Evolutionary conservation across 1,139 yeast species (phyloP).

Genomic region (Chernovozyma aurita): DNA sequence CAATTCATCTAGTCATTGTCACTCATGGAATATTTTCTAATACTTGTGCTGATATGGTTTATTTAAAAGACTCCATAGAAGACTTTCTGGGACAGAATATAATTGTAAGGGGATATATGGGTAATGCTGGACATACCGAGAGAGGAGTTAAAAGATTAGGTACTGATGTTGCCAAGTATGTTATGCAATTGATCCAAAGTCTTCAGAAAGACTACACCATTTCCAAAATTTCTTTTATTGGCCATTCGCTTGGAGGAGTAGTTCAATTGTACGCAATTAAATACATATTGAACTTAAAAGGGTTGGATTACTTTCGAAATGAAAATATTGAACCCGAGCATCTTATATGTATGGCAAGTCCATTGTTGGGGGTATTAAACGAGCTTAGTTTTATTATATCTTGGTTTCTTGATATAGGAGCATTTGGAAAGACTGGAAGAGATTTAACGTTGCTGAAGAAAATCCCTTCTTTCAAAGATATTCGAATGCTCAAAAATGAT

Average conservation of each 20-base stretch:
- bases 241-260: slow-evolving; percentile 90
- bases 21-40: slow-evolving; percentile 94
- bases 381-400: slow-evolving; percentile 87
- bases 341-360: slow-evolving; percentile 80
- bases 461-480: slow-evolving; percentile 16
- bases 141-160: slow-evolving; percentile 85
- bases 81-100: slow-evolving; percentile 55
- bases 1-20: slow-evolving; percentile 68
- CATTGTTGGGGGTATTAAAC: slow-evolving; percentile 74
- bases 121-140: slow-evolving; percentile 86
- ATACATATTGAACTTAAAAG: slow-evolving; percentile 51
- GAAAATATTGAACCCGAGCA: slow-evolving; percentile 57
- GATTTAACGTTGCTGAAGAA: slow-evolving; percentile 63
- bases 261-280: slow-evolving; percentile 89
- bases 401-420: slow-evolving; percentile 77
- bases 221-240: slow-evolving; percentile 73
- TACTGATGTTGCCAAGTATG: slow-evolving; percentile 64
- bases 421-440: slow-evolving; percentile 83
- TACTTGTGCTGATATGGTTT: slow-evolving; percentile 83
- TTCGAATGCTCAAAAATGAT: slow-evolving; percentile 7
- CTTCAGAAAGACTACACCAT: slow-evolving; percentile 30
- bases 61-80: slow-evolving; percentile 76
- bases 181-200: slow-evolving; percentile 49
- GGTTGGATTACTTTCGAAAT: slow-evolving; percentile 53
- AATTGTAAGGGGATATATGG: slow-evolving; percentile 75